phyloP scores from a whole-genome alignment of 2,329 filamentous ascomycete species.

The Hymenoscyphus linearis region DNA sequence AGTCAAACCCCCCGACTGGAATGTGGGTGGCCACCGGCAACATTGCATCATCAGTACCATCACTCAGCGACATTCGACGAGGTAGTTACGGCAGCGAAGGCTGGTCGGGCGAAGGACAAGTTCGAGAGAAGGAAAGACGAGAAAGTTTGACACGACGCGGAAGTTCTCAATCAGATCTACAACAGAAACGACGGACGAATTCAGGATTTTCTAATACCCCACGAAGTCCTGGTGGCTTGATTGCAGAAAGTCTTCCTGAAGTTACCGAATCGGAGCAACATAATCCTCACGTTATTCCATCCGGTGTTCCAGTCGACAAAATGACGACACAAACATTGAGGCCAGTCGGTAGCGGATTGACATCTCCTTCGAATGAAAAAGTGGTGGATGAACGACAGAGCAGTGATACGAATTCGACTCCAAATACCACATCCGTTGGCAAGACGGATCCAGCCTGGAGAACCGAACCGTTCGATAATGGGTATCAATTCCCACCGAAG shows the following conservation, averaged over 20 bases:
- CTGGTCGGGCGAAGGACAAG: slow-evolving; percentile 30
- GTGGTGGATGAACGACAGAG: slow-evolving; percentile 16
- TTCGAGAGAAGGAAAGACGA: slow-evolving; percentile 27
- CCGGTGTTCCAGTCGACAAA: slow-evolving; percentile 7
- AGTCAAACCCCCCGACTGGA: slow-evolving; percentile 42
- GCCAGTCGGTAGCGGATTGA: slow-evolving; percentile 8
- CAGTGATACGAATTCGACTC: slow-evolving; percentile 20
- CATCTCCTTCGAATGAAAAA: slow-evolving; percentile 4
- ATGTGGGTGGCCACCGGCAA: slow-evolving; percentile 44
- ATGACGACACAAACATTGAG: background rate
- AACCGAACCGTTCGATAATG: slow-evolving; percentile 48
- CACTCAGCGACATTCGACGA: slow-evolving; percentile 28
- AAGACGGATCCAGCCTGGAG: slow-evolving; percentile 21
- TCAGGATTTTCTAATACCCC: slow-evolving; percentile 11
- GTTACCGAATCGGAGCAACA: slow-evolving; percentile 15
- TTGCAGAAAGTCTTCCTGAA: slow-evolving; percentile 22
- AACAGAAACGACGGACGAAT: slow-evolving; percentile 10
- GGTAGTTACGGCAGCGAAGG: slow-evolving; percentile 30
- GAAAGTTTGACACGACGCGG: slow-evolving; percentile 19
- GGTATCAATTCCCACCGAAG: slow-evolving; percentile 60
- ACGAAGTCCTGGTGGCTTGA: slow-evolving; percentile 8
- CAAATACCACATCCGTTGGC: slow-evolving; percentile 10
- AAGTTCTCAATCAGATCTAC: slow-evolving; percentile 16
- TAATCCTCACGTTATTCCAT: slow-evolving; percentile 3
- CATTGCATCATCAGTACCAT: slow-evolving; percentile 34